phyloP scores from a whole-genome alignment of 2,329 filamentous ascomycete species.

The Leptographium procerum region DNA sequence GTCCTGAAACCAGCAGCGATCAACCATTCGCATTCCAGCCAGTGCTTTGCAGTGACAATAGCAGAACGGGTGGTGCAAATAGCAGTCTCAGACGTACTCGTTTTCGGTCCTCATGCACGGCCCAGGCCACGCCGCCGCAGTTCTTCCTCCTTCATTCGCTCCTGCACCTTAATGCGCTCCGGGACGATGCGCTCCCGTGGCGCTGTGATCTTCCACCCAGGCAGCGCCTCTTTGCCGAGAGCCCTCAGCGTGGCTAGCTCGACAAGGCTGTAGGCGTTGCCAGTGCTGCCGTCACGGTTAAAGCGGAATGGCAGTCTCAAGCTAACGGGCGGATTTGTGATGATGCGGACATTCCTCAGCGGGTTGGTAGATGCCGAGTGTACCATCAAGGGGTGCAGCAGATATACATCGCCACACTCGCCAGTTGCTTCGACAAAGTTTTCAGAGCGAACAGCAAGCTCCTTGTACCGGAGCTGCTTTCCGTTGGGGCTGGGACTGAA shows the following conservation, averaged over 20 bases:
- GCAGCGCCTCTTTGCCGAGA: constrained; percentile 33
- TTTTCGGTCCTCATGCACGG: too few relatives aligned
- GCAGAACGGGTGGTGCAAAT: too few relatives aligned
- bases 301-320: constrained; percentile 41
- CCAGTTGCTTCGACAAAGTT: constrained; percentile 44
- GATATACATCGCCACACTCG: constrained; percentile 42
- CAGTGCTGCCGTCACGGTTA: constrained; percentile 27
- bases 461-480: constrained; percentile 26
- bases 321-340: constrained; percentile 45
- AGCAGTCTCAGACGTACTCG: too few relatives aligned
- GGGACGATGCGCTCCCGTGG: constrained; percentile 39
- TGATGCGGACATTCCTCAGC: constrained; percentile 29
- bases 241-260: constrained; percentile 42
- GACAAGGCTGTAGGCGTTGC: constrained; percentile 36
- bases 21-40: too few relatives aligned
- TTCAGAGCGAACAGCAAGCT: constrained; percentile 26
- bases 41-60: too few relatives aligned
- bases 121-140: constrained; percentile 16
- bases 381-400: constrained; percentile 50
- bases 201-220: constrained; percentile 39
- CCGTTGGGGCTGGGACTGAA: constrained; percentile 29
- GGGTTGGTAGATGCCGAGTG: constrained; percentile 41
- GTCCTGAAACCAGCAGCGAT: too few relatives aligned
- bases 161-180: constrained; percentile 33
- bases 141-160: constrained; percentile 39